Evolutionary conservation across 2,329 filamentous ascomycete genomes (phyloP).

Genomic region (Exophiala sp.): DNA sequence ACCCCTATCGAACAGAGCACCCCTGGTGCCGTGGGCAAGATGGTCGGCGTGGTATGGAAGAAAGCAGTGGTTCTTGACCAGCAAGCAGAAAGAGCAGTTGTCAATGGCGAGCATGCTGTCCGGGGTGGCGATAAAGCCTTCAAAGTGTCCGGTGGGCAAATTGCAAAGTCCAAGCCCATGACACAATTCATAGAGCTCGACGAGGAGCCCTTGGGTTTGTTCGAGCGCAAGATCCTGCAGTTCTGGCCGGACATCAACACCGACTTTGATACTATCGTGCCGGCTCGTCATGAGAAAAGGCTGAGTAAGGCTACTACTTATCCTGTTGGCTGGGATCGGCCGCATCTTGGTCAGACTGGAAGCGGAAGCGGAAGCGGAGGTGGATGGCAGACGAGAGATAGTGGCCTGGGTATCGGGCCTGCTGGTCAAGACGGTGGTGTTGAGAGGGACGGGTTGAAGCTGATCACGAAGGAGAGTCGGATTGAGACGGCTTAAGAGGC

Average conservation of each 20-base stretch:
- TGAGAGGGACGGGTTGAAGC: conserved; percentile 3
- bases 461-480: conserved; percentile 11
- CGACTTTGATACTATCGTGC: conserved; percentile 17
- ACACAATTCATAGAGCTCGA: conserved; percentile 16
- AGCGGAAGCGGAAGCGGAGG: background rate
- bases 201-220: conserved; percentile 25
- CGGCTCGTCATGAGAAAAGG: background rate
- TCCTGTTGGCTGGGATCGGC: background rate
- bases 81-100: no score
- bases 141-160: no score
- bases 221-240: conserved; percentile 23
- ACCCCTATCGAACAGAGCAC: conserved; percentile 21
- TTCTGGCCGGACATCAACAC: conserved; percentile 24
- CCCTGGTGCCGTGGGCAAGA: conserved; percentile 24
- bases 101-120: background rate
- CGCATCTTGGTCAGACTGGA: background rate
- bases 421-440: background rate
- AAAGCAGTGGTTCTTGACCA: conserved; percentile 16
- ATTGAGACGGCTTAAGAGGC: conserved; percentile 12
- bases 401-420: background rate
- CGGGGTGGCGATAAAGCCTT: background rate
- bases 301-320: conserved; percentile 1
- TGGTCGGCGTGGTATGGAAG: conserved; percentile 27
- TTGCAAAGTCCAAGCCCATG: no score
- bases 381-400: background rate